Base-by-base conservation (phyloP, 148 eudicot genomes). In the Selenicereus undatus region DNA sequence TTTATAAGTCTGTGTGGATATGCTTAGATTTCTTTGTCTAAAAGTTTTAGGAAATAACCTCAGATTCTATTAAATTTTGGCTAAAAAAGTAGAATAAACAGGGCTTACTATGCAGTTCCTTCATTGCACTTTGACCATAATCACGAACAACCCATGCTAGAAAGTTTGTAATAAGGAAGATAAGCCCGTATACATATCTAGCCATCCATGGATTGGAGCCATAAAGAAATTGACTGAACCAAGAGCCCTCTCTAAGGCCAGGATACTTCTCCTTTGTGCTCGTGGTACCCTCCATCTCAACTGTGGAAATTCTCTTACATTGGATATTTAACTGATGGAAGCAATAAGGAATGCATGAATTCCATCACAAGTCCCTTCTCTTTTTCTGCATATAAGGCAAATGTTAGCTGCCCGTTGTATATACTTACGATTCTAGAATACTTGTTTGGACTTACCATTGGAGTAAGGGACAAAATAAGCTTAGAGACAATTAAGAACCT, bases 201-300 rank as follows among this genome's bases (percentile, higher is more conserved):
- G 98, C 98, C 96, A 94, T 92, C 93, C 88, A 94, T 36, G 98
- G 98, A 85, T 94, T 94, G 30, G 91, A 89, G 35, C 98, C 98
- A 83, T 80, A 78, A 4, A 82, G 84, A 65, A 94, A 94, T 56
- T 94, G 98, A 65, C 82, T 80, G 76, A 87, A 92, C 94, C 96
- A 94, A 52, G 96, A 78, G 13, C 93, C 91, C 35, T 86, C 86
- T 76, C 76, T 76, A 75, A 94, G 78, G 76, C 86, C 91, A 32
- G 88, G 86, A 69, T 94, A 92, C 85, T 89, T 87, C 64, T 78
- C 85, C 74, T 83, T 82, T 74, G 71, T 54, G 58, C 79, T 78
- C 3, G 85, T 82, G 72, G 82, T 84, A 54, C 80, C 85, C 85
- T 89, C 91, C 92, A 88, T 87, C 73, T 80, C 81, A 24, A 50